Evolutionary conservation across 352 stramenopile genomes (phyloP).

Genomic region (Phytophthora sp.): DNA sequence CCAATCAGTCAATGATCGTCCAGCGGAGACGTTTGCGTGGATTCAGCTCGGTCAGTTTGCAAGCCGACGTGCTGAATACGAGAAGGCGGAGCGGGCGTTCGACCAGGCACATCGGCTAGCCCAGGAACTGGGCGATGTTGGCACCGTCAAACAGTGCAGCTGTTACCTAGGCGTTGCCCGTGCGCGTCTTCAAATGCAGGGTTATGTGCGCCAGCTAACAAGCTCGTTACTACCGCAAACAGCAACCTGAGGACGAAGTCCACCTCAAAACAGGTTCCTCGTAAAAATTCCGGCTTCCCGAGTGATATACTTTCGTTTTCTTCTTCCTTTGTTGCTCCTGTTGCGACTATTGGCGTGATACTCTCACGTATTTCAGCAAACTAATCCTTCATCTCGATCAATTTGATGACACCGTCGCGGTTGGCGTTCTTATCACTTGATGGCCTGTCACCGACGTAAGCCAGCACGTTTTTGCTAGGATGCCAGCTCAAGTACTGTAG

Average conservation of each 20-base stretch:
- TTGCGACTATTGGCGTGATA: conserved; percentile 1
- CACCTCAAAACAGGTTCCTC: neutral
- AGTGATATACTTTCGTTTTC: conserved; percentile 20
- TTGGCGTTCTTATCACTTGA: conserved; percentile 82
- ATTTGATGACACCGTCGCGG: conserved; percentile 85
- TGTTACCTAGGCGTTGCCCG: conserved; percentile 83
- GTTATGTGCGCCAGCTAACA: conserved; percentile 59
- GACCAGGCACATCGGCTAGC: conserved; percentile 83
- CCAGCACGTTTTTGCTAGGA: conserved; percentile 79
- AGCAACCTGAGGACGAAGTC: conserved; percentile 7
- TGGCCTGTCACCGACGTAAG: conserved; percentile 84
- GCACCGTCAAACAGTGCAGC: conserved; percentile 79
- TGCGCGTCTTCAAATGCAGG: conserved; percentile 69
- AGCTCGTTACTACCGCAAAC: conserved; percentile 29
- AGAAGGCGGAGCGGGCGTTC: conserved; percentile 75
- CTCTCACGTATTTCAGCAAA: neutral
- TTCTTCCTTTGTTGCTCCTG: conserved; percentile 7
- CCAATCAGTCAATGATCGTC: conserved; percentile 80
- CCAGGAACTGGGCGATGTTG: conserved; percentile 65
- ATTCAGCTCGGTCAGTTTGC: conserved; percentile 86
- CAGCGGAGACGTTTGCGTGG: conserved; percentile 85
- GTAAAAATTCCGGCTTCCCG: neutral
- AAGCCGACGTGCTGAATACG: conserved; percentile 56
- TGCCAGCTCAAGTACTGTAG: conserved; percentile 87
- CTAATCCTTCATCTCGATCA: conserved; percentile 74